Percentiles rank a stretch among this genome's conserved stretches.
Evolutionary conservation across 2,329 filamentous ascomycete genomes (phyloP).

Genomic region (Byssochlamys sp.): DNA sequence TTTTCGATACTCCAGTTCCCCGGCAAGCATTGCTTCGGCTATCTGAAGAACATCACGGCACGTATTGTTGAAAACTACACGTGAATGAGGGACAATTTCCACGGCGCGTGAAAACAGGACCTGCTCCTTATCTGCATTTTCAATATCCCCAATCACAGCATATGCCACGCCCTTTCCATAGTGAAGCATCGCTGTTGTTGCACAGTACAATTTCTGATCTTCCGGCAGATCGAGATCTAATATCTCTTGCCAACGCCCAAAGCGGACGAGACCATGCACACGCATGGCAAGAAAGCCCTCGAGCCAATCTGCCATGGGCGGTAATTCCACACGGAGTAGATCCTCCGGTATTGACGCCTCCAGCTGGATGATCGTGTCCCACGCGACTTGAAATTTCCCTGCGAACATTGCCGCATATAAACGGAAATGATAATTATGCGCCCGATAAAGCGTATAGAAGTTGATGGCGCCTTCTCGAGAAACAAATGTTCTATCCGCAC

Average conservation of each 20-base stretch:
- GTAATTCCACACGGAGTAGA: slow-evolving; percentile 54
- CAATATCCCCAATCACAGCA: slow-evolving; percentile 48
- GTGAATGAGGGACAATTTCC: slow-evolving; percentile 45
- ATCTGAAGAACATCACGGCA: slow-evolving; percentile 55
- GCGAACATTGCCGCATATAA: slow-evolving; percentile 73
- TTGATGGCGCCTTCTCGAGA: slow-evolving; percentile 49
- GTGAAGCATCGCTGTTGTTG: slow-evolving; percentile 57
- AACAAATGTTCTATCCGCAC: slow-evolving; percentile 59
- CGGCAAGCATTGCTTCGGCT: slow-evolving; percentile 56
- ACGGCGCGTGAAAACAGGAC: slow-evolving; percentile 44
- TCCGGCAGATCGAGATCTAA: slow-evolving; percentile 46
- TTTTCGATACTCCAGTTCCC: slow-evolving; percentile 62
- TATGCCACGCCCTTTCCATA: slow-evolving; percentile 61
- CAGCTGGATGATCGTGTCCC: slow-evolving; percentile 51
- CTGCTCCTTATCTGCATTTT: slow-evolving; percentile 46
- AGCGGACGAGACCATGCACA: slow-evolving; percentile 61
- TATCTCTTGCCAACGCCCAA: slow-evolving; percentile 62
- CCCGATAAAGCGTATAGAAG: slow-evolving; percentile 69
- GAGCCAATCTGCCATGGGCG: slow-evolving; percentile 70
- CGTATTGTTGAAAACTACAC: slow-evolving; percentile 57
- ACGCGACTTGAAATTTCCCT: slow-evolving; percentile 52
- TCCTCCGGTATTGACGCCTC: slow-evolving; percentile 55
- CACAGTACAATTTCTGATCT: slow-evolving; percentile 55
- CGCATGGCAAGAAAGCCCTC: slow-evolving; percentile 61
- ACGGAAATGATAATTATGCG: slow-evolving; percentile 65